Evolutionary conservation across 2,329 filamentous ascomycete species (phyloP).

Genomic region (Bipolaris bicolor): DNA sequence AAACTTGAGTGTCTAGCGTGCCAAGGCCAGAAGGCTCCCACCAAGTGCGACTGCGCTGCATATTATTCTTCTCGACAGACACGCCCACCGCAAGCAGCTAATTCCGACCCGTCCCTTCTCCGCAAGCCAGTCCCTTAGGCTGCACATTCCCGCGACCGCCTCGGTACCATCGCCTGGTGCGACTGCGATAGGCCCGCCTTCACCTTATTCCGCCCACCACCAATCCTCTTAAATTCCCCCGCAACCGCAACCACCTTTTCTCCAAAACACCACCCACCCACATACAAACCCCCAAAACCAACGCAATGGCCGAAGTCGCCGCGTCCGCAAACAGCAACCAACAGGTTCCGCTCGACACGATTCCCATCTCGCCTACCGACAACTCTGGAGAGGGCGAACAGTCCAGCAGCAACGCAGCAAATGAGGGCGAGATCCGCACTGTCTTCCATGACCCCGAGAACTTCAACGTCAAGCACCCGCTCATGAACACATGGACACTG

Average conservation of each 20-base stretch:
- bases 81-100: conserved; percentile 26
- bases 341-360: conserved; percentile 62
- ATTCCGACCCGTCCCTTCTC: conserved; percentile 20
- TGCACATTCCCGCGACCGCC: conserved; percentile 31
- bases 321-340: conserved; percentile 50
- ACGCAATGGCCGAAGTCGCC: conserved; percentile 47
- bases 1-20: conserved; percentile 25
- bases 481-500: conserved; percentile 97
- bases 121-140: conserved; percentile 16
- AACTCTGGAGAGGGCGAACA: conserved; percentile 52
- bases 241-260: conserved; percentile 18
- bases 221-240: conserved; percentile 22
- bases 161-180: conserved; percentile 42
- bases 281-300: conserved; percentile 9
- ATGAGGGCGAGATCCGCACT: conserved; percentile 72
- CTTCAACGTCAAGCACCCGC: conserved; percentile 99
- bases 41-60: conserved; percentile 31
- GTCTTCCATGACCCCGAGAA: conserved; percentile 99
- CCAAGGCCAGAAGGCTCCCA: conserved; percentile 21
- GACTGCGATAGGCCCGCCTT: conserved; percentile 35
- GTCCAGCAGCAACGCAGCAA: conserved; percentile 49
- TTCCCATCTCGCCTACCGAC: conserved; percentile 60
- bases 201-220: conserved; percentile 24
- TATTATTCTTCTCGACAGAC: conserved; percentile 32
- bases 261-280: conserved; percentile 4